Conservation (phyloP, 1,139 yeast genomes). For the Saccharomycopsis crataegensis region DNA sequence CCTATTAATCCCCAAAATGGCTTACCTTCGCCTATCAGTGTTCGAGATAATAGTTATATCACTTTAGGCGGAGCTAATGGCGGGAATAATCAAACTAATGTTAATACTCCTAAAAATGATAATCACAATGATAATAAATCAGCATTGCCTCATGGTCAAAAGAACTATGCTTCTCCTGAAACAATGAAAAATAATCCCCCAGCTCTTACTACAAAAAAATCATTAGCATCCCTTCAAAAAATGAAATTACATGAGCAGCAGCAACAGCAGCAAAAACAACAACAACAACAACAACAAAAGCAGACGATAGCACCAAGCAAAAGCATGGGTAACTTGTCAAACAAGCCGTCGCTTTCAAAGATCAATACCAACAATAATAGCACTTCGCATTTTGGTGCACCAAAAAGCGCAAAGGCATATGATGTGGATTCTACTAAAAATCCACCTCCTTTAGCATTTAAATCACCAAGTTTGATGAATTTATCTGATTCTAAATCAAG, state of each 20-base stretch:
- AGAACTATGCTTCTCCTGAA: neutral
- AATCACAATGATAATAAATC: neutral
- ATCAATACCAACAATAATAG: neutral
- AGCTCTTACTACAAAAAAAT: neutral
- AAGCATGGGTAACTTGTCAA: neutral
- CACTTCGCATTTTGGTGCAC: neutral
- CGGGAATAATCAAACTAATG: neutral
- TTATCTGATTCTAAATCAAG: neutral
- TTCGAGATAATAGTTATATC: slow-evolving; percentile 13
- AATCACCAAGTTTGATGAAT: slow-evolving; percentile 6
- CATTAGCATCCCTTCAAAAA: neutral
- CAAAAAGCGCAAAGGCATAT: neutral
- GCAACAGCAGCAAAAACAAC: neutral
- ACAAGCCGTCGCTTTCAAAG: slow-evolving; percentile 8
- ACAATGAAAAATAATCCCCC: neutral
- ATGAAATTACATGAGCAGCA: neutral
- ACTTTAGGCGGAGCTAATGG: slow-evolving; percentile 2
- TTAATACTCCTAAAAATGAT: neutral
- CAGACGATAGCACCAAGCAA: neutral
- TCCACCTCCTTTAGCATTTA: slow-evolving; percentile 13
- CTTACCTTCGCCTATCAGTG: slow-evolving; percentile 5
- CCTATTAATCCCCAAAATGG: slow-evolving; percentile 6
- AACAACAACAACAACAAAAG: neutral
- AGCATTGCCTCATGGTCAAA: neutral
- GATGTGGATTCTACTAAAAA: neutral